Conservation (phyloP, 164 flowering plant genomes). For the Magnolia sinica region DNA sequence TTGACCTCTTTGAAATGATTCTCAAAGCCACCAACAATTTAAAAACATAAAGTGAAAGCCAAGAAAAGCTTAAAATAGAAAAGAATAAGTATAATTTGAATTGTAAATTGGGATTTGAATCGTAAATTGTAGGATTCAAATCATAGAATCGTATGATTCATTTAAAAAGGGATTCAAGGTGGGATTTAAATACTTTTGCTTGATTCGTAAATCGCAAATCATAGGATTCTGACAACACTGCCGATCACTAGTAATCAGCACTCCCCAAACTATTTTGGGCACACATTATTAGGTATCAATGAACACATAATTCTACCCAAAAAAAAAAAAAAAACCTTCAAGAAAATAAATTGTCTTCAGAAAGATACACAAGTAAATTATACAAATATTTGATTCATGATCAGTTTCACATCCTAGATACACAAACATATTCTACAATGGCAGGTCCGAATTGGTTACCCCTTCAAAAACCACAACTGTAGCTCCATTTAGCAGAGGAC, state of each 20-base stretch:
- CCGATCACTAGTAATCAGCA: neutral
- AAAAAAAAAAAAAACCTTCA: neutral
- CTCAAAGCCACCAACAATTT: too few species aligned
- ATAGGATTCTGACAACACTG: too few species aligned
- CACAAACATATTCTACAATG: neutral
- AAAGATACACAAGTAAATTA: neutral
- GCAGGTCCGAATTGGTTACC: conserved; percentile 46
- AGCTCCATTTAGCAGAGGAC: conserved; percentile 96
- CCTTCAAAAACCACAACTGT: conserved; percentile 77
- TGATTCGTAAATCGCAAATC: too few species aligned
- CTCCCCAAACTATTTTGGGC: neutral
- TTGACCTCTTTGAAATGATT: too few species aligned
- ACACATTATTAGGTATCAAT: neutral
- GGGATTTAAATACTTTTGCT: too few species aligned
- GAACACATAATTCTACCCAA: neutral
- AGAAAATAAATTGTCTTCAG: neutral
- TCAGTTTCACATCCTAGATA: conserved; percentile 6
- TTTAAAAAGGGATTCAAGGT: too few species aligned
- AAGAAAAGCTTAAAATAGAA: too few species aligned
- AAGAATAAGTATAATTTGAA: too few species aligned
- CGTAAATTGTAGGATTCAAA: too few species aligned
- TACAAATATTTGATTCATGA: neutral
- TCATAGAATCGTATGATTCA: too few species aligned
- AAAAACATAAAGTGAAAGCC: too few species aligned
- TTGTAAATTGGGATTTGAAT: too few species aligned